Percentiles rank a stretch among this genome's conserved stretches.
These are phyloP conservation scores for Corymbia maculata DNA, from an alignment of 345 rosid genomes.

Conservation along the genomic window DNA sequence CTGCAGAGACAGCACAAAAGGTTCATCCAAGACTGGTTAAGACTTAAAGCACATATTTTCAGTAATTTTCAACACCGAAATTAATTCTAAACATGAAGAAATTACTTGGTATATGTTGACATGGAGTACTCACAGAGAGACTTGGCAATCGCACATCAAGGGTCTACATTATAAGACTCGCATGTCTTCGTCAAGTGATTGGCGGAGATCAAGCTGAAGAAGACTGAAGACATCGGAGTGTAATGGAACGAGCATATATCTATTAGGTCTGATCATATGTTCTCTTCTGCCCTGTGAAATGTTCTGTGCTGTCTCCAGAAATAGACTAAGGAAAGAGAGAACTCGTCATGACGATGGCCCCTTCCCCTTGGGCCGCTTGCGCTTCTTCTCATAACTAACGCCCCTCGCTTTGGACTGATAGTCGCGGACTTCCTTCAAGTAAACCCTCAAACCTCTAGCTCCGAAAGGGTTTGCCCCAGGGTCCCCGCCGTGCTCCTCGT, in stretches of 20 bases:
- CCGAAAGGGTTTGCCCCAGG: slow-evolving; percentile 66
- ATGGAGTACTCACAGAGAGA: neutral
- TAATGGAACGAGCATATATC: neutral
- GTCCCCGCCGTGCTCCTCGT: slow-evolving; percentile 58
- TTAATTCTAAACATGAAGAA: neutral
- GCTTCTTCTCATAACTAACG: slow-evolving; percentile 65
- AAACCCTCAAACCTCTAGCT: slow-evolving; percentile 58
- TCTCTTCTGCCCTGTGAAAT: neutral
- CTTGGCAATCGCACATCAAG: neutral
- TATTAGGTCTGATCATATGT: neutral
- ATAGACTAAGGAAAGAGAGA: neutral
- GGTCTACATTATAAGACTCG: neutral
- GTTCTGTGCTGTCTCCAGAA: neutral
- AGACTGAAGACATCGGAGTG: neutral
- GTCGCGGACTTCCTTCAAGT: slow-evolving; percentile 60
- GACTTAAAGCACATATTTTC: neutral
- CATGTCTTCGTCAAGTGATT: neutral
- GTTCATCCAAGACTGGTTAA: neutral
- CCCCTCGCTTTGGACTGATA: slow-evolving; percentile 65
- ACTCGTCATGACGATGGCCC: neutral
- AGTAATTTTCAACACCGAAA: neutral
- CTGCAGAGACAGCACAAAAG: neutral
- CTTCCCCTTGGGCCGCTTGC: slow-evolving; percentile 33
- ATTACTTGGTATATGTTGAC: neutral
- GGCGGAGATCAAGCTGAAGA: neutral